phyloP scores from a whole-genome alignment of 257 asterid species.

The Leptodermis oblonga region DNA sequence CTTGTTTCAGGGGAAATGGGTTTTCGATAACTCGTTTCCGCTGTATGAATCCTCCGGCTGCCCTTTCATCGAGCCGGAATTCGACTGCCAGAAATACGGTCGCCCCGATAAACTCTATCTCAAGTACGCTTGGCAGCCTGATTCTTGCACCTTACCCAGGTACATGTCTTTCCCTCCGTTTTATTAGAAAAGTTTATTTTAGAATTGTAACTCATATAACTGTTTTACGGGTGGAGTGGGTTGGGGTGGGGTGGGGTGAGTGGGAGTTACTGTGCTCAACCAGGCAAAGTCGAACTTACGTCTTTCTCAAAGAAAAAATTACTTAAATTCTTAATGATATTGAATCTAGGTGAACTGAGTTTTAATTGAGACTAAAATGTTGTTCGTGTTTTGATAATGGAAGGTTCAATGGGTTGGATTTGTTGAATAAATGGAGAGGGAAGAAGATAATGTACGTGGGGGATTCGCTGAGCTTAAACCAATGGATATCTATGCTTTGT shows the following conservation, averaged over 20 bases:
- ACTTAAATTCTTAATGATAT: too few relatives aligned
- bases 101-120: conserved; percentile 52
- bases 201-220: too few relatives aligned
- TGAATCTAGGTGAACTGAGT: too few relatives aligned
- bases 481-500: conserved; percentile 51
- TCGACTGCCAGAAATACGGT: conserved; percentile 50
- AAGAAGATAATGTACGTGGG: conserved; percentile 65
- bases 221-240: too few relatives aligned
- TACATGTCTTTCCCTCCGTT: background rate
- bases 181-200: too few relatives aligned
- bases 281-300: too few relatives aligned
- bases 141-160: conserved; percentile 50
- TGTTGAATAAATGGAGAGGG: conserved; percentile 46
- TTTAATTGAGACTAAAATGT: too few relatives aligned
- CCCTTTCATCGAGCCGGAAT: conserved; percentile 42
- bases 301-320: too few relatives aligned
- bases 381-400: too few relatives aligned
- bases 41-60: conserved; percentile 44
- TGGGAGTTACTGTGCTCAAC: too few relatives aligned
- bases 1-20: conserved; percentile 55
- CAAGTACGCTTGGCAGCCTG: conserved; percentile 51
- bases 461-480: conserved; percentile 51
- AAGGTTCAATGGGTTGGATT: conserved; percentile 41
- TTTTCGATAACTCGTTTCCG: conserved; percentile 29
- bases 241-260: too few relatives aligned